phyloP scores from a whole-genome alignment of 306 rosid species.

The Biancaea sappan region DNA sequence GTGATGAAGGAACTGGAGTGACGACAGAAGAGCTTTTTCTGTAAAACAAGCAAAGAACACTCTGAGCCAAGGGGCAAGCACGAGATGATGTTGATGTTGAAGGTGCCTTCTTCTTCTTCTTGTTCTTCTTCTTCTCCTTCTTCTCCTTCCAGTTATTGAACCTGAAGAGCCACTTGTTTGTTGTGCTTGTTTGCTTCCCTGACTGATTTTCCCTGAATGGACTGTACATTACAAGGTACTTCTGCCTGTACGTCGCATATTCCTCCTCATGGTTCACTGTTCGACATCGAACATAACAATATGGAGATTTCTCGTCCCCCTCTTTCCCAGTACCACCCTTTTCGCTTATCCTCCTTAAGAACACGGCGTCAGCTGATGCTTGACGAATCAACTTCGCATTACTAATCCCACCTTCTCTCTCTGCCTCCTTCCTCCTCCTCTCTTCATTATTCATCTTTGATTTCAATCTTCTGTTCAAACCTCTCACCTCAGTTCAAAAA shows the following conservation, averaged over 20 bases:
- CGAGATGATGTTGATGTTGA: too few species aligned
- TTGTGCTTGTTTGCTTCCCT: not conserved
- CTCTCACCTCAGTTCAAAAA: too few species aligned
- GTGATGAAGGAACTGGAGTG: too few species aligned
- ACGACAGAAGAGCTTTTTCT: too few species aligned
- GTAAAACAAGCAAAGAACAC: too few species aligned
- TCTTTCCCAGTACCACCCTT: not conserved
- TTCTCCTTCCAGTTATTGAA: not conserved
- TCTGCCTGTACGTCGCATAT: constrained; percentile 6
- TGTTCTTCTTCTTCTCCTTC: too few species aligned
- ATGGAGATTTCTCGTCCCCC: not conserved
- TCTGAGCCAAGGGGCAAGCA: too few species aligned
- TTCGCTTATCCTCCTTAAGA: not conserved
- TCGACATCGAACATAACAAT: not conserved
- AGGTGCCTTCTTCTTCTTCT: too few species aligned
- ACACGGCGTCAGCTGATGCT: constrained; percentile 13
- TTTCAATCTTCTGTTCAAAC: too few species aligned
- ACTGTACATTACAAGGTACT: not conserved
- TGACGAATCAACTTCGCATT: not conserved
- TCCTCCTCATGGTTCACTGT: not conserved
- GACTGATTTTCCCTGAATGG: not conserved
- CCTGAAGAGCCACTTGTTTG: not conserved
- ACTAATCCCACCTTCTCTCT: not conserved
- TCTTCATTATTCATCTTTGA: too few species aligned
- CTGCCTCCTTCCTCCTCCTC: too few species aligned